Evolutionary conservation across 805 yeast species (phyloP), one percentile per base, ranked within the genome.

Genomic region (Danielia reshetovae): DNA sequence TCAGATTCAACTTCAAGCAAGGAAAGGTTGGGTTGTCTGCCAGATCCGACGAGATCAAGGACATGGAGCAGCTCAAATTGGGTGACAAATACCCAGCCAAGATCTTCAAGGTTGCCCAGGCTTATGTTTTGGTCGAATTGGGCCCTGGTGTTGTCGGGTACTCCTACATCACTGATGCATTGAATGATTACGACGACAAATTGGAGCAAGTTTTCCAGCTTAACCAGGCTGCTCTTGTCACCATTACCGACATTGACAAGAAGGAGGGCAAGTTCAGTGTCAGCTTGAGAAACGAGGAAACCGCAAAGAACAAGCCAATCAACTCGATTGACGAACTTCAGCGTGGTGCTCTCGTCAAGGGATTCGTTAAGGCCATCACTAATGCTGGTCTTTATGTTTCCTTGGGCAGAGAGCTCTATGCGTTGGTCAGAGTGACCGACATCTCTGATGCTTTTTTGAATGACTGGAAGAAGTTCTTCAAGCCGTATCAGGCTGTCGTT

Each of bases 391-490:
- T 90, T 17, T 86, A 82, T 54, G 82, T 90, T 32, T 71, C 84
- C 14, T 63, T 90, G 45, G 87, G 93, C 27, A 73, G 84, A 43
- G 64, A 70, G 1, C 66, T 85, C 17, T 76, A 75, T 47, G 97
- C 89, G 2, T 77, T 90, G 51, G 93, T 86, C 18, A 81, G 86
- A 51, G 79, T 87, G 32, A 60, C 82, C 27, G 89, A 89, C 54
- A 65, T 90, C 18, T 85, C 94, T 8, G 97, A 90, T 50, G 69
- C 82, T 1, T 85, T 65, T 49, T 63, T 87, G 53, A 83, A 81
- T 50, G 95, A 90, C 39, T 90, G 97, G 97, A 85, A 85, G 66
- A 79, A 78, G 43, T 74, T 70, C 43, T 86, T 72, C 72, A 71
- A 72, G 43, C 71, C 77, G 18, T 78, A 83, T 57, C 94, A 89